Evolutionary conservation across 768 basidiomycete genomes (phyloP), one percentile per base, ranked within the genome.

Genomic region (Agrocybe pediades): DNA sequence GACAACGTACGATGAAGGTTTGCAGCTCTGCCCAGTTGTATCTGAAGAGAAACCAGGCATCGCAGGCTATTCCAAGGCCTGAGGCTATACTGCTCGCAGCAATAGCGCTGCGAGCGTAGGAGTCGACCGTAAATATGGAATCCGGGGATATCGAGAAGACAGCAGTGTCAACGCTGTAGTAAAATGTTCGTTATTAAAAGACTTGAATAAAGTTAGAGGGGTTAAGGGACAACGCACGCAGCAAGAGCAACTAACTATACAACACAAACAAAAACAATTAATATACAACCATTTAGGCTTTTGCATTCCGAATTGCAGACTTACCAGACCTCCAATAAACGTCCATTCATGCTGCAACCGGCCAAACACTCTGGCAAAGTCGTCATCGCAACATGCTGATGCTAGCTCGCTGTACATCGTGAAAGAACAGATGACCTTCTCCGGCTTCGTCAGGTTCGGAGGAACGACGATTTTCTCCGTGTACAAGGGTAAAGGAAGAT

Each of bases 331-430:
- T n/a, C 84, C 86, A 15, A 82, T 71, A 41, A 80, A 84, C 5
- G 78, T 80, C 88, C 88, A 90, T 58, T 90, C 88, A 23, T 71
- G 70, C 55, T 80, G 72, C 20, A 88, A 59, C 36, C 81, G 67
- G 2, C 53, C 55, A 43, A 83, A 73, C 2, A 87, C 63, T 11
- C 66, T 66, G 41, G 87, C 83, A 48, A 74, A 86, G 8, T 84
- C 74, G 1, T 76, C 76, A 47, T 83, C 78, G 9, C 59, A 49
- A 2, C 55, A 51, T 4, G 82, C 84, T 19, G 73, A 70, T 36
- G 75, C 73, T 29, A 89, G 68, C 52, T 85, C 83, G 2, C 70
- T 66, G 55, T 87, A 88, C 48, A 80, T 71, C 0, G 86, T 82
- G 39, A 56, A 33, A 4, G 39, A 30, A 7, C 41, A 5, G 6